These are phyloP conservation scores for Kuraishia capsulata DNA, from an alignment of 805 yeast species.

Conservation along the genomic window DNA sequence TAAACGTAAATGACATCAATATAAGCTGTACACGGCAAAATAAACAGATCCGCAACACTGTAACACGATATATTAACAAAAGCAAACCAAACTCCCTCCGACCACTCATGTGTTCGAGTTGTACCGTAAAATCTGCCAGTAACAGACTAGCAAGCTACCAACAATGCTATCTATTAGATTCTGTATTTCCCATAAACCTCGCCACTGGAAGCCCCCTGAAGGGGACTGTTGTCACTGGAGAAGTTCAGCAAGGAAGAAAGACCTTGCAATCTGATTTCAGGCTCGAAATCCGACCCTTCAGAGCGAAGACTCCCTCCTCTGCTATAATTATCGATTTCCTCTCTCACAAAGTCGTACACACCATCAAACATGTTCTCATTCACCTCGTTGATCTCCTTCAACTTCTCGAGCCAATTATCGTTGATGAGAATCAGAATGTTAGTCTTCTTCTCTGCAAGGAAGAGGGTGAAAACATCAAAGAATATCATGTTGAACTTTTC, in stretches of 20 bases:
- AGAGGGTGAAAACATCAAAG: constrained; percentile 14
- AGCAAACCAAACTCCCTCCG: too few species aligned
- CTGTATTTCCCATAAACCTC: not conserved
- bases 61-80: too few species aligned
- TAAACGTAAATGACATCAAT: too few species aligned
- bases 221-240: constrained; percentile 8
- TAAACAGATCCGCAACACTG: too few species aligned
- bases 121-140: too few species aligned
- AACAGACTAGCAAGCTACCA: too few species aligned
- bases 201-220: constrained; percentile 4
- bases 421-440: constrained; percentile 21
- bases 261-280: constrained; percentile 6
- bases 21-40: too few species aligned
- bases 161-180: too few species aligned
- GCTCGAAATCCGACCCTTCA: constrained; percentile 2
- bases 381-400: constrained; percentile 18
- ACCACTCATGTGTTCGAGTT: too few species aligned
- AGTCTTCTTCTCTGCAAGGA: constrained; percentile 20
- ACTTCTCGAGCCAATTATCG: constrained; percentile 20
- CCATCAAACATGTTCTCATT: constrained; percentile 18
- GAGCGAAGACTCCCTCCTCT: constrained; percentile 8
- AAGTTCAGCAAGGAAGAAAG: constrained; percentile 7
- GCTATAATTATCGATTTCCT: constrained; percentile 17
- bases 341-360: constrained; percentile 14
- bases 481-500: constrained; percentile 24